Evolutionary conservation across 257 asterid species (phyloP), one percentile per base, ranked within the genome.

Genomic region (Solanum chilense): DNA sequence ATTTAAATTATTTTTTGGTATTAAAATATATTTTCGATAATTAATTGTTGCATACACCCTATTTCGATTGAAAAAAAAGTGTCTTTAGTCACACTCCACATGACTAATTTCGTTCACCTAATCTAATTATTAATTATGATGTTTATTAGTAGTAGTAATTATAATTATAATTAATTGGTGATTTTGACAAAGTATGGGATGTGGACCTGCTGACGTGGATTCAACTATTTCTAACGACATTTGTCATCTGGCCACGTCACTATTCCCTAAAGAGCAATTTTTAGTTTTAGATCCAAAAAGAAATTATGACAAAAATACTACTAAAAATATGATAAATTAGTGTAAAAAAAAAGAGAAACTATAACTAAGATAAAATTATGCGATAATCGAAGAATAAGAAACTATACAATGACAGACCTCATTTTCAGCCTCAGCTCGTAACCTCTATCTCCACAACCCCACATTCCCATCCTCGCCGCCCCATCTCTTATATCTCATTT

Each of bases 21-120:
- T 12, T n/a, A 64, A 64, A 64, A 5, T 0, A 11, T 7, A 0
- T 3, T 8, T 8, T n/a, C 2, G 1, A n/a, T n/a, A 25, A 64
- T 64, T n/a, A 11, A 7, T n/a, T 64, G 12, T 11, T 64, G 10
- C 3, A 11, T 7, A 23, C 31, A 23, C 29, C n/a, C 70, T 14
- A 62, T 62, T 62, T 62, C 15, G 11, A 60, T 23, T 23, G 29
- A 0, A 60, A 23, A 60, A 23, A 7, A 10, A 9, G 69, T 60
- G 69, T 52, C 62, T 49, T 52, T 2, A 62, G 29, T 62, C 31
- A 62, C 70, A 62, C 33, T 62, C 20, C 16, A 62, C 70, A 62
- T 62, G 31, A 62, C 16, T 62, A n/a, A 62, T 62, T 62, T n/a
- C 16, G n/a, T 62, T n/a, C 16, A n/a, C 33, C 16, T 62, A 62